Percentiles rank a stretch among this genome's conserved stretches.
Conservation (phyloP, 805 yeast species). For the Yamadazyma laniorum region DNA sequence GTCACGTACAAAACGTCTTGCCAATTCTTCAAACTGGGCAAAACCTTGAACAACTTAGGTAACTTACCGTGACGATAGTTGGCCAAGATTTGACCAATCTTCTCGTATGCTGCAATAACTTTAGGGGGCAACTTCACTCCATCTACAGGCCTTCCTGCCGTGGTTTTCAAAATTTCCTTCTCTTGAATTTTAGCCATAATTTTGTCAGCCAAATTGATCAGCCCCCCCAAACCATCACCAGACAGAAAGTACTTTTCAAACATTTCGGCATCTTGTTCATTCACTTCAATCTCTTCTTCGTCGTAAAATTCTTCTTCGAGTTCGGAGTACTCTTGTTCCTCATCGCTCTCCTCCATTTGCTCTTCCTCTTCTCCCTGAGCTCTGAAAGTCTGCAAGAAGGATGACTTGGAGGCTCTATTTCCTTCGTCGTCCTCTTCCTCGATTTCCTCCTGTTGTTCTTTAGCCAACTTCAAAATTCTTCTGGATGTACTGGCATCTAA, state of each 20-base stretch:
- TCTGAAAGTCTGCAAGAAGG: conserved; percentile 23
- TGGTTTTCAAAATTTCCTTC: conserved; percentile 47
- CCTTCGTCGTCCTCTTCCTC: conserved; percentile 49
- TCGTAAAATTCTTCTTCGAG: conserved; percentile 51
- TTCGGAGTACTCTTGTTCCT: conserved; percentile 57
- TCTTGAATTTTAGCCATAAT: conserved; percentile 87
- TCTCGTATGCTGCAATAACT: conserved; percentile 90
- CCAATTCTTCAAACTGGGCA: conserved; percentile 94
- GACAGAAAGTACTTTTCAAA: conserved; percentile 66
- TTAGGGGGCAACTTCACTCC: conserved; percentile 91
- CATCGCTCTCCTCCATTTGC: conserved; percentile 37
- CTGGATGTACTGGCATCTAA: conserved; percentile 82
- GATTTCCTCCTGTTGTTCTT: conserved; percentile 88
- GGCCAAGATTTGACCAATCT: conserved; percentile 81
- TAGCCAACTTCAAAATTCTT: conserved; percentile 84
- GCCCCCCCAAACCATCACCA: conserved; percentile 25
- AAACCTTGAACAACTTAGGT: conserved; percentile 93
- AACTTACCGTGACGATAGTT: conserved; percentile 94
- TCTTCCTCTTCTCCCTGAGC: conserved; percentile 22
- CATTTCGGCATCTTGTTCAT: conserved; percentile 79
- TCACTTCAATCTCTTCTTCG: conserved; percentile 64
- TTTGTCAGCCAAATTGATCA: conserved; percentile 83
- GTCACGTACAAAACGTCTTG: conserved; percentile 92
- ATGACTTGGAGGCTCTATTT: conserved; percentile 14
- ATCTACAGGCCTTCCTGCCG: conserved; percentile 45